A percentile compares a stretch with the other conserved stretches of the same genome.
Evolutionary conservation across 441 rosid genomes (phyloP).

Genomic region (Gossypium davidsonii): DNA sequence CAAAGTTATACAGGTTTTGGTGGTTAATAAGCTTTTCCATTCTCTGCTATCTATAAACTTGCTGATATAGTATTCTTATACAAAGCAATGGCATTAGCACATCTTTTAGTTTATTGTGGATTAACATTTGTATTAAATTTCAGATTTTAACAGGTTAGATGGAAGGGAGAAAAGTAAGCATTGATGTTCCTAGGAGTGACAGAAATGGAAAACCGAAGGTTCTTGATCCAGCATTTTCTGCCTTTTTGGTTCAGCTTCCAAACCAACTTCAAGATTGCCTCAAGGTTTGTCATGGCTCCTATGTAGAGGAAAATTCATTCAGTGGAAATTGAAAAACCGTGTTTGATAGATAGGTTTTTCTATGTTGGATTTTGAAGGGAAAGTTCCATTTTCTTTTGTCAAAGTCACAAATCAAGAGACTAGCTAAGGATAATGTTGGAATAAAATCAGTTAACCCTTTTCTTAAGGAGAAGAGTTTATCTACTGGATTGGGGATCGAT

Average conservation of each 20-base stretch:
- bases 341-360: not conserved
- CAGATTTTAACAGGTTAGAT: constrained; percentile 32
- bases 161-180: constrained; percentile 16
- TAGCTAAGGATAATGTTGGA: constrained; percentile 22
- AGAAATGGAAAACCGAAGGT: constrained; percentile 32
- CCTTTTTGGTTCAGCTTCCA: constrained; percentile 45
- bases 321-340: not conserved
- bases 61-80: not conserved
- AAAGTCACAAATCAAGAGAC: constrained; percentile 39
- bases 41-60: not conserved
- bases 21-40: not conserved
- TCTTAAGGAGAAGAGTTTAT: constrained; percentile 22
- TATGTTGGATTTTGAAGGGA: constrained; percentile 15
- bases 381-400: not conserved
- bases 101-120: not conserved
- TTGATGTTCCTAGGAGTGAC: constrained; percentile 20
- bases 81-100: not conserved
- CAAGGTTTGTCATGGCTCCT: constrained; percentile 37
- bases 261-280: constrained; percentile 43
- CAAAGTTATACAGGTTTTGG: not conserved
- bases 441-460: constrained; percentile 16
- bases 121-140: constrained; percentile 10
- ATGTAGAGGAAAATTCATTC: not conserved
- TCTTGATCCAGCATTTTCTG: constrained; percentile 51
- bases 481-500: constrained; percentile 36